Percentiles rank a stretch among this genome's conserved stretches.
Evolutionary conservation across 352 stramenopile species (phyloP).

Genomic region (Phytophthora fragariaefolia): DNA sequence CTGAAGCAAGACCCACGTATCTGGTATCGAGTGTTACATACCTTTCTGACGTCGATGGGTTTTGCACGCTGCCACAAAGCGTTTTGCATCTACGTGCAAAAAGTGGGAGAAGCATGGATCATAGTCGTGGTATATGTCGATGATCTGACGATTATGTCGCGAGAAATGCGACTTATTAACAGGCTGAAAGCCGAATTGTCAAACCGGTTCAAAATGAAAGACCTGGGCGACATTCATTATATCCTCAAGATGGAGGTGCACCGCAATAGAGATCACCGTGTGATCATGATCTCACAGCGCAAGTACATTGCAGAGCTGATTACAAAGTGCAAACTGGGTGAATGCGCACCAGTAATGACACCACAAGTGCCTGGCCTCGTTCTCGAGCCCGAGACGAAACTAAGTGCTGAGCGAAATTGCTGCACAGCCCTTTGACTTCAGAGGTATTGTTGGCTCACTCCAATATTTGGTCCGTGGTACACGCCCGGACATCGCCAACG

Average conservation of each 20-base stretch:
- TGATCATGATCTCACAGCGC: neutral
- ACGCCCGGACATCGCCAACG: too few species aligned
- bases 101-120: conserved; percentile 36
- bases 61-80: conserved; percentile 36
- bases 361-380: neutral
- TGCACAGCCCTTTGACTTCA: conserved; percentile 28
- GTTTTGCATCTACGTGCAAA: conserved; percentile 39
- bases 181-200: neutral
- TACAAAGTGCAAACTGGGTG: neutral
- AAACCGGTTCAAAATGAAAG: conserved; percentile 42
- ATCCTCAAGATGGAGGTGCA: conserved; percentile 30
- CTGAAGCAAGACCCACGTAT: conserved; percentile 23
- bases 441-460: conserved; percentile 28
- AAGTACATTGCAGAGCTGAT: neutral
- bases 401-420: conserved; percentile 27
- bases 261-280: conserved; percentile 6
- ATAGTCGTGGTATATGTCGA: conserved; percentile 2
- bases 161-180: neutral
- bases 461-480: too few species aligned
- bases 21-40: conserved; percentile 34
- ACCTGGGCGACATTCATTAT: conserved; percentile 39
- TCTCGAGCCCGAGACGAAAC: conserved; percentile 27
- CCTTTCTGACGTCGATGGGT: conserved; percentile 20
- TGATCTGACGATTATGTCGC: neutral
- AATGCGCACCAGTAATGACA: neutral